phyloP scores from a whole-genome alignment of 176 grass and related monocot genomes.

The Stipa capillata region DNA sequence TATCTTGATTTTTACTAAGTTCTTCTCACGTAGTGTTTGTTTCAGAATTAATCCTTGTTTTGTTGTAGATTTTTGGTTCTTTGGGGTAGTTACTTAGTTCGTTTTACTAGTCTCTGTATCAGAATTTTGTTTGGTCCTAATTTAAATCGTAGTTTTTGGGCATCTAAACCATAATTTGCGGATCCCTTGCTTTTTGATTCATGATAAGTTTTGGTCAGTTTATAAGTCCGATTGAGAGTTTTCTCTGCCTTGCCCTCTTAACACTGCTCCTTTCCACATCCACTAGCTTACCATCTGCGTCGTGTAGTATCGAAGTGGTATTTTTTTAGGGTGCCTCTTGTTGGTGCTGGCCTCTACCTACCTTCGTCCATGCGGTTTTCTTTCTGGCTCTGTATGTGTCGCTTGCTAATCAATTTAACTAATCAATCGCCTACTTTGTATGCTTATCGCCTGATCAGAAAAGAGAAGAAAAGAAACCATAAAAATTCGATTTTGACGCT shows the following conservation, averaged over 20 bases:
- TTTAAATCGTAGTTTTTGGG: neutral
- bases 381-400: conserved; percentile 13
- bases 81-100: neutral
- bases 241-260: neutral
- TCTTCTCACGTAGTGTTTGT: conserved; percentile 4
- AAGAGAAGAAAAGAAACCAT: conserved; percentile 12
- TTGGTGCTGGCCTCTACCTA: conserved; percentile 26
- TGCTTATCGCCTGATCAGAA: conserved; percentile 29
- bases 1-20: neutral
- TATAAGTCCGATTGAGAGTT: neutral
- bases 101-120: neutral
- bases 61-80: neutral
- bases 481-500: conserved; percentile 32
- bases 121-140: neutral
- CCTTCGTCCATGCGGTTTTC: conserved; percentile 12
- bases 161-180: neutral
- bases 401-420: conserved; percentile 26
- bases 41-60: conserved; percentile 15
- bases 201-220: neutral
- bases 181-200: neutral
- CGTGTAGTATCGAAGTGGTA: neutral
- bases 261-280: neutral
- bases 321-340: neutral
- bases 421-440: conserved; percentile 16
- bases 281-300: conserved; percentile 4